A percentile compares a stretch with the other conserved stretches of the same genome.
These are phyloP conservation scores for Wolfiporia cocos DNA, from an alignment of 1,284 basidiomycete species.

Conservation along the genomic window DNA sequence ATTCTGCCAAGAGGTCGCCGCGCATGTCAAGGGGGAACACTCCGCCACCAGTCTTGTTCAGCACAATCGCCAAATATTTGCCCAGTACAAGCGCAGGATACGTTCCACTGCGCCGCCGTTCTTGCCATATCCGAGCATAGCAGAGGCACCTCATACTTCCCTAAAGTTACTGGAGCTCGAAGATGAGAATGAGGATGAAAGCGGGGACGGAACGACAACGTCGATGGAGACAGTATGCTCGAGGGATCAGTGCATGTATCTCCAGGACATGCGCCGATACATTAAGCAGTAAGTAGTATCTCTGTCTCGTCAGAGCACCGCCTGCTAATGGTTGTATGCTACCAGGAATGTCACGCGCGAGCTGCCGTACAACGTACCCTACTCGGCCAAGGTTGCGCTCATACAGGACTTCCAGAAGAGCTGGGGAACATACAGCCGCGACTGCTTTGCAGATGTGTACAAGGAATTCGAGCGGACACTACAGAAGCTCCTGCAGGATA, in stretches of 20 bases:
- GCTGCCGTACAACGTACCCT: slow-evolving; percentile 45
- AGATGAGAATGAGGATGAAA: slow-evolving; percentile 6
- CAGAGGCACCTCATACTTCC: not conserved
- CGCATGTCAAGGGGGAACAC: slow-evolving; percentile 30
- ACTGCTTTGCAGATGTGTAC: slow-evolving; percentile 34
- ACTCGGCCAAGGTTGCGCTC: slow-evolving; percentile 40
- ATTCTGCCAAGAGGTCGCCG: slow-evolving; percentile 36
- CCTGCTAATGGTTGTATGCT: too few relatives aligned
- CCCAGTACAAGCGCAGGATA: slow-evolving; percentile 29
- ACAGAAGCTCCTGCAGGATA: slow-evolving; percentile 15
- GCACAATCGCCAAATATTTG: slow-evolving; percentile 27
- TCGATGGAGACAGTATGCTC: not conserved
- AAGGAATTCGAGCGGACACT: slow-evolving; percentile 20
- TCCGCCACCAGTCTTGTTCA: slow-evolving; percentile 31
- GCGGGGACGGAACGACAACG: too few relatives aligned
- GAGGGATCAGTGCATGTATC: slow-evolving; percentile 10
- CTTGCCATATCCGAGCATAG: slow-evolving; percentile 4
- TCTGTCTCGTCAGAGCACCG: too few relatives aligned
- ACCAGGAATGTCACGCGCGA: slow-evolving; percentile 48
- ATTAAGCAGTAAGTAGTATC: slow-evolving; percentile 17
- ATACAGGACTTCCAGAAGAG: slow-evolving; percentile 32
- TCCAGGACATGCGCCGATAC: slow-evolving; percentile 15
- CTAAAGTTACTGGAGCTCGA: slow-evolving; percentile 1
- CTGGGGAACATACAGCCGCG: slow-evolving; percentile 33
- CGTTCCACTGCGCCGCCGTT: slow-evolving; percentile 13